These are phyloP conservation scores for Cladosporium sp. DNA, from an alignment of 2,329 filamentous ascomycete genomes.

Conservation along the genomic window DNA sequence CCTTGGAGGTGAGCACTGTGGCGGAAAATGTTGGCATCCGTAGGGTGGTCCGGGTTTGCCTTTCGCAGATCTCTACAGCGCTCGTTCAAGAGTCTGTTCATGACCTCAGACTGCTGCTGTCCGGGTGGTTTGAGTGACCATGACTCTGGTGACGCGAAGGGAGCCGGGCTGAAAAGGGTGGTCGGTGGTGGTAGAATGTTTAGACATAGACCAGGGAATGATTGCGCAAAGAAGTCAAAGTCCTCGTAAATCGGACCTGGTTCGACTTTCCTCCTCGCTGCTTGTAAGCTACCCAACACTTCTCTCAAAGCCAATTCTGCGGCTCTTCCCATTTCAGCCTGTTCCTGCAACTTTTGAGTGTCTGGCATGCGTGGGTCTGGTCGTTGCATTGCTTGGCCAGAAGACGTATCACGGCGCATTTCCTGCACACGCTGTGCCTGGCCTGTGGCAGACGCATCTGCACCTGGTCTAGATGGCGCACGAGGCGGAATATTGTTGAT, in stretches of 20 bases:
- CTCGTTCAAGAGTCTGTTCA: slow-evolving; percentile 38
- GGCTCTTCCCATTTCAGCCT: slow-evolving; percentile 73
- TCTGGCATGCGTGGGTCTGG: slow-evolving; percentile 50
- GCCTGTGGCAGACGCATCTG: slow-evolving; percentile 27
- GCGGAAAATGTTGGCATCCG: slow-evolving; percentile 62
- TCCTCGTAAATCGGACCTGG: slow-evolving; percentile 53
- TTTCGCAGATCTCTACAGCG: slow-evolving; percentile 32
- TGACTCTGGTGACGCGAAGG: slow-evolving; percentile 70
- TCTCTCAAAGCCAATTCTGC: slow-evolving; percentile 82
- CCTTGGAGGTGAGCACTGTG: slow-evolving; percentile 72
- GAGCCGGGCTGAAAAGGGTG: slow-evolving; percentile 75
- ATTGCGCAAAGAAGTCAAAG: slow-evolving; percentile 79
- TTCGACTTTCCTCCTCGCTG: slow-evolving; percentile 62
- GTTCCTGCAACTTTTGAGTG: slow-evolving; percentile 48
- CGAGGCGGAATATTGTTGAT: slow-evolving; percentile 65
- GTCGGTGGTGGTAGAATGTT: slow-evolving; percentile 76
- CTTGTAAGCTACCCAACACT: slow-evolving; percentile 73
- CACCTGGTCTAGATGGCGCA: slow-evolving; percentile 21
- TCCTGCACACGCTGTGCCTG: slow-evolving; percentile 27
- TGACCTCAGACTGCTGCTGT: slow-evolving; percentile 66
- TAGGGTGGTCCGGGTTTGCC: slow-evolving; percentile 23
- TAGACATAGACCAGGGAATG: slow-evolving; percentile 79
- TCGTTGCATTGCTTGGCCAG: slow-evolving; percentile 22
- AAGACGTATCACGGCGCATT: slow-evolving; percentile 25
- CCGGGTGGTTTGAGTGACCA: slow-evolving; percentile 78